Evolutionary conservation across 2,329 filamentous ascomycete genomes (phyloP), one percentile per base, ranked within the genome.

Genomic region (Curvularia lunata): DNA sequence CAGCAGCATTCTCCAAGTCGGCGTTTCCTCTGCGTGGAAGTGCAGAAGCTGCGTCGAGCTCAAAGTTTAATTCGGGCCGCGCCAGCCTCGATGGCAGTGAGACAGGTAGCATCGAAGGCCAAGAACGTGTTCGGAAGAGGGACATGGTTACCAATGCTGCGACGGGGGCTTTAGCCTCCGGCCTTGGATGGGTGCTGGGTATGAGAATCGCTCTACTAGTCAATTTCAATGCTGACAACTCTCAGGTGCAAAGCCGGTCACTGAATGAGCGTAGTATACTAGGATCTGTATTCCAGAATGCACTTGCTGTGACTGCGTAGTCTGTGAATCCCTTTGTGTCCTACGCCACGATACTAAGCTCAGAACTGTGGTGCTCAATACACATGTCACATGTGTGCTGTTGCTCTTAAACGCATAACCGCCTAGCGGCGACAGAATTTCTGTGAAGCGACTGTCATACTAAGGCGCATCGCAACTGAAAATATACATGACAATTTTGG

Each of bases 121-220:
- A 66, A 10, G 75, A 73, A 48, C 77, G 81, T 55, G 81, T 85
- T 37, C 84, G 91, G 66, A 93, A 88, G 80, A 83, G 91, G 65
- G 91, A 94, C 72, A 88, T 88, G 77, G 85, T 88, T 47, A 85
- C 85, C 57, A 88, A 82, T 75, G 86, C 86, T 73, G 86, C 88
- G 5, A 87, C 84, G 12, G 85, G 85, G 5, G 85, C 84, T 8
- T 73, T 88, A 65, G 85, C 84, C 5, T 85, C 81, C 70, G 86
- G 86, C 9, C 78, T 89, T 67, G 86, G 86, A 8, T 89, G 86
- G 86, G 84, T 88, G 55, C 71, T 89, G 53, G 86, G 86, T 72
- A 80, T 55, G 74, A 70, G 10, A 45, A 32, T 13, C 12, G 6
- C 9, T 13, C 3, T 0, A 45, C 16, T 21, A 8, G 37, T 16